phyloP scores from a whole-genome alignment of 2,329 filamentous ascomycete species.

The Botrytis elliptica region DNA sequence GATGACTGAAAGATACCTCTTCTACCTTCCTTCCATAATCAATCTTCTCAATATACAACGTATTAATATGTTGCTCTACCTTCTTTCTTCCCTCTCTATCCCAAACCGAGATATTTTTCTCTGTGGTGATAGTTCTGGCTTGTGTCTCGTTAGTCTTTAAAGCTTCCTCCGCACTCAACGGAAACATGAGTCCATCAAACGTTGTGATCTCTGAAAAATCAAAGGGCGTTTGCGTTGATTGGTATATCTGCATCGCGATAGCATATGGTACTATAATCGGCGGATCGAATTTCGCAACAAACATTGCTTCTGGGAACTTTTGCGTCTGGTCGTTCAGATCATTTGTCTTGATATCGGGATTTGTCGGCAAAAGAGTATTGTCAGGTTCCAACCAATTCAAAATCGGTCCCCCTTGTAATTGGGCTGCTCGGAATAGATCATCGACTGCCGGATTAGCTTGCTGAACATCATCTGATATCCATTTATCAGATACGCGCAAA shows the following conservation, averaged over 20 bases:
- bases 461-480: constrained; percentile 68
- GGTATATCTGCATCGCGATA: constrained; percentile 62
- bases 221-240: constrained; percentile 57
- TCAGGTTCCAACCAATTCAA: constrained; percentile 74
- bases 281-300: constrained; percentile 72
- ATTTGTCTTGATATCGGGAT: constrained; percentile 47
- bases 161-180: constrained; percentile 46
- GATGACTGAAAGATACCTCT: constrained; percentile 74
- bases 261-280: constrained; percentile 67
- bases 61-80: constrained; percentile 51
- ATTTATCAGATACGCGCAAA: constrained; percentile 69
- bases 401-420: constrained; percentile 41
- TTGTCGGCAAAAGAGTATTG: constrained; percentile 54
- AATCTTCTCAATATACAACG: constrained; percentile 67
- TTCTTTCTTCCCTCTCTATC: constrained; percentile 31
- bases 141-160: constrained; percentile 51
- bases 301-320: constrained; percentile 69
- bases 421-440: constrained; percentile 41
- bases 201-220: constrained; percentile 52
- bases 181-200: constrained; percentile 53
- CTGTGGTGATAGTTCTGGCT: constrained; percentile 53
- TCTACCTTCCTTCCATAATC: constrained; percentile 68
- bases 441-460: constrained; percentile 52
- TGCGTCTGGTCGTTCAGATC: constrained; percentile 55
- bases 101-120: constrained; percentile 48